Evolutionary conservation across 1,284 basidiomycete species (phyloP).

Genomic region (Trichosporon sp.): DNA sequence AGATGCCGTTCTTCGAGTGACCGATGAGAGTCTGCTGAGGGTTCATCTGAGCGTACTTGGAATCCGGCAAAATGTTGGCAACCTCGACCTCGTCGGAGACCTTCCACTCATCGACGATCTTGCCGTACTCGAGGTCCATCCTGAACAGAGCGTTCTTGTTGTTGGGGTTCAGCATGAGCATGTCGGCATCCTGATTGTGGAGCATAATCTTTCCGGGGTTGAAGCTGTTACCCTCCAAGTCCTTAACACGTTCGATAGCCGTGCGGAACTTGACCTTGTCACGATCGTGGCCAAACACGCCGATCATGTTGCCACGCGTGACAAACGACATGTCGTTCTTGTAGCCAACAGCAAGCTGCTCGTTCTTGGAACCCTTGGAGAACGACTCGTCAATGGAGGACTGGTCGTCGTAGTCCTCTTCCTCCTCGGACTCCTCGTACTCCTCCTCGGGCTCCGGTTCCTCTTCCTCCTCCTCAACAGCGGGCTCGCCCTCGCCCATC

Average conservation of each 20-base stretch:
- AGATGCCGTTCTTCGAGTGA: conserved; percentile 79
- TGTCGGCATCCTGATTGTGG: conserved; percentile 93
- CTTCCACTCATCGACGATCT: conserved; percentile 98
- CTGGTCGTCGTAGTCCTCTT: conserved; percentile 66
- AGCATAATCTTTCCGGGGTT: conserved; percentile 93
- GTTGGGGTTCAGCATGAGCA: conserved; percentile 84
- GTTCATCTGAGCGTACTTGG: conserved; percentile 93
- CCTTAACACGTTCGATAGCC: conserved; percentile 78
- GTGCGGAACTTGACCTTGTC: conserved; percentile 80
- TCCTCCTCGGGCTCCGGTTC: conserved; percentile 25
- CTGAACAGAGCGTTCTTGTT: conserved; percentile 82
- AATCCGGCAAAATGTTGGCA: conserved; percentile 83
- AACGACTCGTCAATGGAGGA: conserved; percentile 52
- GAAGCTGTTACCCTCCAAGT: conserved; percentile 77
- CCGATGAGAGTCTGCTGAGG: conserved; percentile 90
- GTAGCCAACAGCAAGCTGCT: conserved; percentile 90
- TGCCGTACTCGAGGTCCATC: conserved; percentile 92
- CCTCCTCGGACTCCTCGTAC: conserved; percentile 45
- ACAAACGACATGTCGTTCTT: conserved; percentile 95
- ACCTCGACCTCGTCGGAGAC: conserved; percentile 83
- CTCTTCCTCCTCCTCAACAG: conserved; percentile 55
- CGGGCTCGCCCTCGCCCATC: conserved; percentile 53
- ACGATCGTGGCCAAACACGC: conserved; percentile 87
- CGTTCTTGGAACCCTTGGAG: conserved; percentile 65
- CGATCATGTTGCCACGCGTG: conserved; percentile 90